Conservation (phyloP, 768 basidiomycete species). For the Hericium erinaceus region DNA sequence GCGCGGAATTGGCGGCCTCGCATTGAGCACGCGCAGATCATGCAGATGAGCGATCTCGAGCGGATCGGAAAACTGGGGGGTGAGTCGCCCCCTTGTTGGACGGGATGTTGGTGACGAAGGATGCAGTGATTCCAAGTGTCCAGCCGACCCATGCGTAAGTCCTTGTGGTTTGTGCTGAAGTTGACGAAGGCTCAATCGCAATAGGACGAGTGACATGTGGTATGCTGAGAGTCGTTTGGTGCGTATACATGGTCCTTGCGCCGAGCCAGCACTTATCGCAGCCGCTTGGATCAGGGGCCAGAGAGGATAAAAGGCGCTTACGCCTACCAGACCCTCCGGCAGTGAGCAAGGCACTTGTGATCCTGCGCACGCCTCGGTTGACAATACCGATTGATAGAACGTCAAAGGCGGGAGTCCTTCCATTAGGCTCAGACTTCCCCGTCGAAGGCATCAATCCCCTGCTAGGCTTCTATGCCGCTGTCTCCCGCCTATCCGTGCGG, state of each 20-base stretch:
- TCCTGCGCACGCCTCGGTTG: not conserved
- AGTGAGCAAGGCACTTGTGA: conserved; percentile 31
- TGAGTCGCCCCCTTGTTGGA: conserved; percentile 22
- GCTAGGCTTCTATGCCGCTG: conserved; percentile 83
- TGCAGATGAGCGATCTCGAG: conserved; percentile 59
- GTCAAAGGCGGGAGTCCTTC: conserved; percentile 48
- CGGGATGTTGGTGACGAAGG: not conserved
- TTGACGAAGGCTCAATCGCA: not conserved
- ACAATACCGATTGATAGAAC: conserved; percentile 23
- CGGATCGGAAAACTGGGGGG: conserved; percentile 68
- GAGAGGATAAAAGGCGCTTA: conserved; percentile 83
- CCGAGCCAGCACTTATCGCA: not conserved
- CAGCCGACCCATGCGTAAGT: conserved; percentile 88
- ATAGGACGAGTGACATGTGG: conserved; percentile 82
- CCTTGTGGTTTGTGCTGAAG: not conserved
- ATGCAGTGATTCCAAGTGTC: conserved; percentile 82
- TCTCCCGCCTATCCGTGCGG: conserved; percentile 56
- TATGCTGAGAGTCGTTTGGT: conserved; percentile 83
- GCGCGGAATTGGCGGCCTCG: conserved; percentile 55
- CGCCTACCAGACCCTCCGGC: conserved; percentile 72
- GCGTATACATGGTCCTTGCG: conserved; percentile 9
- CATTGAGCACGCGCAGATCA: conserved; percentile 90
- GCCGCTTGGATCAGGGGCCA: conserved; percentile 44
- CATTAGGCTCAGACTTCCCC: conserved; percentile 91
- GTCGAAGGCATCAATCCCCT: conserved; percentile 88